phyloP scores from a whole-genome alignment of 495 filamentous ascomycete species.

The Peziza echinospora region DNA sequence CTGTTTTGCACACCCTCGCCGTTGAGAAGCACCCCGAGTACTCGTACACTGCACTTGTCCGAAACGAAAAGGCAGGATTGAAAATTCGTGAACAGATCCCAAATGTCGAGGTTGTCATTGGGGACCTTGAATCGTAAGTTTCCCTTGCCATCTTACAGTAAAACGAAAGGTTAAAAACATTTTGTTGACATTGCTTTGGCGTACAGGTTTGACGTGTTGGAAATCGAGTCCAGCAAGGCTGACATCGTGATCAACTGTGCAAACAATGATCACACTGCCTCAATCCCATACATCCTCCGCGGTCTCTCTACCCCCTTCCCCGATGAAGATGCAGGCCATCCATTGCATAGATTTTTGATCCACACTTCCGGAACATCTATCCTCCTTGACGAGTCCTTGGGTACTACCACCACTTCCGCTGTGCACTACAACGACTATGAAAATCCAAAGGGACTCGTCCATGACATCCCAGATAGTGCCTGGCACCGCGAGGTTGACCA shows the following conservation, averaged over 20 bases:
- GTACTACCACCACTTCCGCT: slow-evolving; percentile 26
- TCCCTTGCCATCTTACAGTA: too few species aligned
- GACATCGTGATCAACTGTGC: not conserved
- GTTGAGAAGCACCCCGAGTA: slow-evolving; percentile 25
- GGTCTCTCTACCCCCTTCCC: not conserved
- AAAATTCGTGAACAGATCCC: not conserved
- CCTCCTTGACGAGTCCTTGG: slow-evolving; percentile 29
- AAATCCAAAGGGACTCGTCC: slow-evolving; percentile 35
- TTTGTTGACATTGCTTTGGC: too few species aligned
- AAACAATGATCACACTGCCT: not conserved
- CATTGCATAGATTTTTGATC: slow-evolving; percentile 29
- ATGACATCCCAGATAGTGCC: slow-evolving; percentile 34
- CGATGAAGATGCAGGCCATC: slow-evolving; percentile 16
- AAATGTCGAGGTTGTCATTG: not conserved
- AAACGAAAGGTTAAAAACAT: too few species aligned
- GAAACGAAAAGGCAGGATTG: slow-evolving; percentile 6
- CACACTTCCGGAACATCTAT: slow-evolving; percentile 43
- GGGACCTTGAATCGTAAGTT: not conserved
- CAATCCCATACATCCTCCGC: not conserved
- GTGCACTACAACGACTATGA: slow-evolving; percentile 33
- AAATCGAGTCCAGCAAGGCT: not conserved
- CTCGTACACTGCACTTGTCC: slow-evolving; percentile 25
- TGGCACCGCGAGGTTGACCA: slow-evolving; percentile 41
- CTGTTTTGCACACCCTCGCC: slow-evolving; percentile 25
- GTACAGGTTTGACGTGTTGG: not conserved